These are phyloP conservation scores for Phialophora tarda DNA, from an alignment of 2,329 filamentous ascomycete species.

Conservation along the genomic window DNA sequence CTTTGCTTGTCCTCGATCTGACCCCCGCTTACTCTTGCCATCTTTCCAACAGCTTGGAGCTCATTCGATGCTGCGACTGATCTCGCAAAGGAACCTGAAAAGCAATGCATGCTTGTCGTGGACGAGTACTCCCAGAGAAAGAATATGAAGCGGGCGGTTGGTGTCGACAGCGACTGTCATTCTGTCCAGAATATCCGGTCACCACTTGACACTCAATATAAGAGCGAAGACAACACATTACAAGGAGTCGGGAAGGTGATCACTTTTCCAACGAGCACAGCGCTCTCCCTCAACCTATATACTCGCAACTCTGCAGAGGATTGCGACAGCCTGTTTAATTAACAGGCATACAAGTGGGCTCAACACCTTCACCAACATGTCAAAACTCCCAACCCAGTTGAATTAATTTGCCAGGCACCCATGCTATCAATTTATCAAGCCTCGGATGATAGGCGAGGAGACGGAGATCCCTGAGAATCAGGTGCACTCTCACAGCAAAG, in stretches of 20 bases:
- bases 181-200: background rate
- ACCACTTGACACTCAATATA: background rate
- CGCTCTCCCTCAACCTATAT: background rate
- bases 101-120: background rate
- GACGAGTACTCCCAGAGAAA: background rate
- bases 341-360: slow-evolving; percentile 12
- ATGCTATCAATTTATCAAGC: slow-evolving; percentile 7
- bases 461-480: slow-evolving; percentile 1
- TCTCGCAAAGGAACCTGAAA: background rate
- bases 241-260: background rate
- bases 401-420: slow-evolving; percentile 3
- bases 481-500: slow-evolving; percentile 4
- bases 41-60: background rate
- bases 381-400: background rate
- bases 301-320: background rate
- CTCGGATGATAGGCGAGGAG: background rate
- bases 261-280: background rate
- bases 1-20: slow-evolving; percentile 3
- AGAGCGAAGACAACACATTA: background rate
- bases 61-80: background rate
- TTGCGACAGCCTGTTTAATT: slow-evolving; percentile 11
- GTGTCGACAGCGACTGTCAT: background rate
- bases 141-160: background rate
- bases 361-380: background rate
- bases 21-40: background rate